A percentile compares a stretch with the other conserved stretches of the same genome.
phyloP scores from a whole-genome alignment of 2,329 filamentous ascomycete genomes.

The Scytalidium lignicola region DNA sequence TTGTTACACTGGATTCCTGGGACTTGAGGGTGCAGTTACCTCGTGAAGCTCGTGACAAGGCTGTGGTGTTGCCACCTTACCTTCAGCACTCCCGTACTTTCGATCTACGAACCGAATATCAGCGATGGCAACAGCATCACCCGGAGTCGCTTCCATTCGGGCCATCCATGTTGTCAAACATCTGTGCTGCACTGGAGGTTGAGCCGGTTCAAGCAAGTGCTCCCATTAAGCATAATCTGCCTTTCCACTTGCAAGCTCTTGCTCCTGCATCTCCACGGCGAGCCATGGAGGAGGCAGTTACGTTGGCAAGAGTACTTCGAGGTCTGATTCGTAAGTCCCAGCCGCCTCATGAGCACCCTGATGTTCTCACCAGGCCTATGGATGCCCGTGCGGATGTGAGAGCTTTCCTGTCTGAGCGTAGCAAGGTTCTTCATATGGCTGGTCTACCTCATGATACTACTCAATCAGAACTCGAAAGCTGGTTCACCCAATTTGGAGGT shows the following conservation, averaged over 20 bases:
- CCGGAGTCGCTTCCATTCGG: slow-evolving; percentile 96
- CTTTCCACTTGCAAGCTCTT: slow-evolving; percentile 93
- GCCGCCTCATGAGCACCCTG: slow-evolving; percentile 85
- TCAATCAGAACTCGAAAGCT: slow-evolving; percentile 96
- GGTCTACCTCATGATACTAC: slow-evolving; percentile 96
- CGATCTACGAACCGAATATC: slow-evolving; percentile 94
- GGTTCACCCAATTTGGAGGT: slow-evolving; percentile 98
- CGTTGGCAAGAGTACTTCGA: slow-evolving; percentile 83
- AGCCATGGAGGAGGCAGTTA: slow-evolving; percentile 96
- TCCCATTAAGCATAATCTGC: slow-evolving; percentile 97
- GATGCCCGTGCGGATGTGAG: slow-evolving; percentile 94
- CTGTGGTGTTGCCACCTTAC: slow-evolving; percentile 92
- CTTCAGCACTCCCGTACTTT: slow-evolving; percentile 97
- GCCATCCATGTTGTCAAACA: slow-evolving; percentile 91
- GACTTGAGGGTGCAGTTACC: slow-evolving; percentile 96
- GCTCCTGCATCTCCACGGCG: slow-evolving; percentile 92
- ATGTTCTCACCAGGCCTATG: slow-evolving; percentile 92
- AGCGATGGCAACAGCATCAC: slow-evolving; percentile 97
- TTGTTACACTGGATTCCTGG: slow-evolving; percentile 97
- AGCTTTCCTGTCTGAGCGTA: slow-evolving; percentile 91
- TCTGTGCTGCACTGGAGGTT: slow-evolving; percentile 95
- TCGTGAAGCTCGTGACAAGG: slow-evolving; percentile 95
- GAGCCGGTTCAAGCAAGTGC: slow-evolving; percentile 96
- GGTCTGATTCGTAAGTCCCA: slow-evolving; percentile 95
- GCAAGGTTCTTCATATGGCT: slow-evolving; percentile 97